These are phyloP conservation scores for Amauroascus verrucosus DNA, from an alignment of 2,329 filamentous ascomycete species.

Conservation along the genomic window DNA sequence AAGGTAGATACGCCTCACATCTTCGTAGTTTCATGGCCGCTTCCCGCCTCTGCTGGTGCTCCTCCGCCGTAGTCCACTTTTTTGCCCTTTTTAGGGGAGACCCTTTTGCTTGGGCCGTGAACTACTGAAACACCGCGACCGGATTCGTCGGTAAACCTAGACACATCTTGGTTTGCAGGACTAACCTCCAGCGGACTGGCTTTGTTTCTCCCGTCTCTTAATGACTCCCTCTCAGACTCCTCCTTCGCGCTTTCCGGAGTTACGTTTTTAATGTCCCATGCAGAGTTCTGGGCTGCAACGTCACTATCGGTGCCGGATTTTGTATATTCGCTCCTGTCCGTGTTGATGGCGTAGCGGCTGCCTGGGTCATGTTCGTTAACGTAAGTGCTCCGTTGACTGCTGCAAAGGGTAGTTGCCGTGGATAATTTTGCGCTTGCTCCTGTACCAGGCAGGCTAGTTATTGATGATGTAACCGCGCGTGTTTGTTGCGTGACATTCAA, in stretches of 20 bases:
- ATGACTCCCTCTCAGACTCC: conserved; percentile 29
- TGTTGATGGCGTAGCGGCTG: conserved; percentile 54
- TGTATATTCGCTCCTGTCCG: conserved; percentile 55
- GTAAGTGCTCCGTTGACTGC: conserved; percentile 1
- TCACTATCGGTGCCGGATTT: conserved; percentile 56
- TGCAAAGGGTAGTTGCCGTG: background rate
- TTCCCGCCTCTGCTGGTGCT: conserved; percentile 1
- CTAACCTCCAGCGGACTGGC: conserved; percentile 49
- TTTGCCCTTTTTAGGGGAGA: conserved; percentile 28
- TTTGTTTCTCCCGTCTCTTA: conserved; percentile 32
- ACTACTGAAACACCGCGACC: conserved; percentile 33
- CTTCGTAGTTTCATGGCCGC: conserved; percentile 2
- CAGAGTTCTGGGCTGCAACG: conserved; percentile 48
- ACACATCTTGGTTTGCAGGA: conserved; percentile 51
- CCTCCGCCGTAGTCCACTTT: conserved; percentile 17
- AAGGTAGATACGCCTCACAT: background rate
- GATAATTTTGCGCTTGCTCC: background rate
- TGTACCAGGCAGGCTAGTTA: background rate
- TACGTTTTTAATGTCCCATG: conserved; percentile 60
- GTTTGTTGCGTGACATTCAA: background rate
- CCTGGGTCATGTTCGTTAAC: conserved; percentile 11
- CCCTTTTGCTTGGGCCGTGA: conserved; percentile 33
- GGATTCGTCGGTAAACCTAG: conserved; percentile 41
- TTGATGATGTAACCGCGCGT: background rate
- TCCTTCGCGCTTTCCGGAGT: conserved; percentile 49